A percentile compares a stretch with the other conserved stretches of the same genome.
Evolutionary conservation across 2,329 filamentous ascomycete genomes (phyloP).

Genomic region (Pyrenochaeta sp.): DNA sequence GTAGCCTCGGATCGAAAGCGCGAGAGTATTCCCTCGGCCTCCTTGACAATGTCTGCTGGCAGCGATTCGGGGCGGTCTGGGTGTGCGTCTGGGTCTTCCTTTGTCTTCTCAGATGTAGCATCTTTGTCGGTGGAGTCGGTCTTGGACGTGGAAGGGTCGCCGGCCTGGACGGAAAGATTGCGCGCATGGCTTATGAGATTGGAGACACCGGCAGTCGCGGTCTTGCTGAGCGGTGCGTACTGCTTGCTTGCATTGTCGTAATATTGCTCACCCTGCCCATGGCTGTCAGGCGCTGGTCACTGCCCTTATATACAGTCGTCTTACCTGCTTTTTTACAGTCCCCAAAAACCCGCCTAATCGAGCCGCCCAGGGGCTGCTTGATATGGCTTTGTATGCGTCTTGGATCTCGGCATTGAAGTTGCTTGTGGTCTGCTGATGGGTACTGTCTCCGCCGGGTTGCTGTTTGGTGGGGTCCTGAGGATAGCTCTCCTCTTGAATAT

Average conservation of each 20-base stretch:
- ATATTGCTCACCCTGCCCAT: conserved; percentile 78
- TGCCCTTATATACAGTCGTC: conserved; percentile 24
- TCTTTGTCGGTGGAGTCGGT: conserved; percentile 23
- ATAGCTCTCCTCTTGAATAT: conserved; percentile 84
- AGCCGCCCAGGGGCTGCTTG: conserved; percentile 88
- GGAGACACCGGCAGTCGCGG: conserved; percentile 82
- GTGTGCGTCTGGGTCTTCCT: conserved; percentile 38
- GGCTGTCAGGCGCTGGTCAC: conserved; percentile 7
- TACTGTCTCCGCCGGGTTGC: conserved; percentile 56
- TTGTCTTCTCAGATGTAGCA: conserved; percentile 11
- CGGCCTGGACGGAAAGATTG: conserved; percentile 68
- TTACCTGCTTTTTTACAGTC: conserved; percentile 90
- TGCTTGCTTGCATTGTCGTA: conserved; percentile 85
- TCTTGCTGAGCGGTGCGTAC: conserved; percentile 77
- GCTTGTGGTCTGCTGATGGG: conserved; percentile 43
- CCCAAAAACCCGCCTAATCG: conserved; percentile 88
- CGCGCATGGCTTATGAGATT: conserved; percentile 78
- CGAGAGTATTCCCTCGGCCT: conserved; percentile 73
- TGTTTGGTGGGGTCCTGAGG: conserved; percentile 59
- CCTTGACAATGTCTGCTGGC: conserved; percentile 61
- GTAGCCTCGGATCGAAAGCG: conserved; percentile 79
- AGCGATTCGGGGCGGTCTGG: conserved; percentile 56
- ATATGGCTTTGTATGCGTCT: conserved; percentile 94
- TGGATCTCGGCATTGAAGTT: conserved; percentile 87
- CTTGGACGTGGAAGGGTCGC: conserved; percentile 29